These are phyloP conservation scores for Aspergillus ostianus DNA, from an alignment of 495 filamentous ascomycete genomes.

Conservation along the genomic window DNA sequence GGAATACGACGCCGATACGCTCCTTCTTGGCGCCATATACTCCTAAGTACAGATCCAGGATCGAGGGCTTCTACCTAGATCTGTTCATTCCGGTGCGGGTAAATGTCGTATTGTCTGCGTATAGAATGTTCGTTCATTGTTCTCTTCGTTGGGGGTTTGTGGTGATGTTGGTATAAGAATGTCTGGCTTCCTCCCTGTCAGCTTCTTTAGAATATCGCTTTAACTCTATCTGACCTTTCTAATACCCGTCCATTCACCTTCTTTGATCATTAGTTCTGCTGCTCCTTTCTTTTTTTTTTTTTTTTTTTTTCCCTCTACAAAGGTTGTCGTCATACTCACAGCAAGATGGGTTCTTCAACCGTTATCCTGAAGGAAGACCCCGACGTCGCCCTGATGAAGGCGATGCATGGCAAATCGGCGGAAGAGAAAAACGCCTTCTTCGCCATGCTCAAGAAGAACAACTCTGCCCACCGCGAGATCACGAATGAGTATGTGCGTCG, in stretches of 20 bases:
- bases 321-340: not conserved
- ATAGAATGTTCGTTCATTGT: not conserved
- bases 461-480: constrained; percentile 6
- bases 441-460: constrained; percentile 8
- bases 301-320: not conserved
- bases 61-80: not conserved
- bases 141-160: not conserved
- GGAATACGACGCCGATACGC: not conserved
- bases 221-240: not conserved
- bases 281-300: no score
- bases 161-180: not conserved
- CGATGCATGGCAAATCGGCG: constrained; percentile 6
- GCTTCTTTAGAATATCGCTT: not conserved
- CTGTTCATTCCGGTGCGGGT: not conserved
- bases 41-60: not conserved
- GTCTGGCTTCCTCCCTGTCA: not conserved
- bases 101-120: not conserved
- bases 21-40: not conserved
- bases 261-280: no score
- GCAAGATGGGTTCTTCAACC: not conserved
- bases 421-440: constrained; percentile 10
- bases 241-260: not conserved
- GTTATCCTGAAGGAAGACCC: constrained; percentile 5
- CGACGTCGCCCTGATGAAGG: constrained; percentile 4
- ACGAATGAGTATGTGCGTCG: constrained; percentile 8